Conservation (phyloP, 495 filamentous ascomycete species). For the Podospora pseudocomata region DNA sequence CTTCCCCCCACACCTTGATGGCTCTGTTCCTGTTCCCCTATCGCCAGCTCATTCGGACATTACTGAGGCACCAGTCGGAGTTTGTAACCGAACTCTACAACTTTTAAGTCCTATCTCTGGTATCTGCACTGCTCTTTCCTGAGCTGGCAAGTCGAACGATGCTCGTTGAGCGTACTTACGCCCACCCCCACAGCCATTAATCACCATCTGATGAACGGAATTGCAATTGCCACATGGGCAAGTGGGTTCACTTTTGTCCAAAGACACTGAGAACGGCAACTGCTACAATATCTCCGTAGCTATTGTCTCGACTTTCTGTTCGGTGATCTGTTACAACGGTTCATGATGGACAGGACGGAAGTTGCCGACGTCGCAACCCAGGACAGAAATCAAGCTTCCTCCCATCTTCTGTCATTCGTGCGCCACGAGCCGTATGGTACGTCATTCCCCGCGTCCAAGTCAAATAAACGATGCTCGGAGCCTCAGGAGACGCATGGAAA, state of each 20-base stretch:
- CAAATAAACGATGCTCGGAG: background rate
- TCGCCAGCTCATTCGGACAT: background rate
- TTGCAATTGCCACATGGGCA: too few species aligned
- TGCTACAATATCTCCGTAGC: background rate
- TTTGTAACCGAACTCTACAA: background rate
- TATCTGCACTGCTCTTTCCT: too few species aligned
- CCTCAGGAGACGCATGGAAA: background rate
- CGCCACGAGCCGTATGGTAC: background rate
- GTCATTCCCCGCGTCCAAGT: background rate
- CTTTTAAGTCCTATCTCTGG: background rate
- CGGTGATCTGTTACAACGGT: too few species aligned
- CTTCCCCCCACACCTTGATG: background rate
- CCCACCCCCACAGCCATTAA: background rate
- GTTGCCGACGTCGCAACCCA: background rate
- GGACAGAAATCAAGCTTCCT: background rate
- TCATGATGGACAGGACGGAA: background rate
- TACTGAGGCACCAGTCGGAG: background rate
- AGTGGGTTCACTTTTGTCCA: too few species aligned
- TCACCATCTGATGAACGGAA: background rate
- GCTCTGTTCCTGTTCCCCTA: background rate
- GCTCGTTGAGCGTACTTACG: too few species aligned
- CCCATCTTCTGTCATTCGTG: background rate
- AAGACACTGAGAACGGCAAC: too few species aligned
- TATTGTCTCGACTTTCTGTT: too few species aligned
- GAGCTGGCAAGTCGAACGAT: background rate